Evolutionary conservation across 1,284 basidiomycete genomes (phyloP).

Genomic region (Phylloporus sp.): DNA sequence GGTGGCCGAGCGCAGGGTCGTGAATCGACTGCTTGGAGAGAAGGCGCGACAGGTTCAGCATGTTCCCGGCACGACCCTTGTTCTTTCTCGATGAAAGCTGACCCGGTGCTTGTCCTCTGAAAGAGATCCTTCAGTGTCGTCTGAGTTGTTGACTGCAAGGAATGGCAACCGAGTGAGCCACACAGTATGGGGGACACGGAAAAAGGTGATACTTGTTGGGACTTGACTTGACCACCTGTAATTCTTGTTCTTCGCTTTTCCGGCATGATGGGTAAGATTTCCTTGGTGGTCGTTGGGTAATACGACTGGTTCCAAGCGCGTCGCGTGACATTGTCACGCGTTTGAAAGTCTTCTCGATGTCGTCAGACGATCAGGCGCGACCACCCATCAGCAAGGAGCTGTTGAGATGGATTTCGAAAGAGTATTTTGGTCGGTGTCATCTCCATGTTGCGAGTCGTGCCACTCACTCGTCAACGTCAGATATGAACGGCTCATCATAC

Average conservation of each 20-base stretch:
- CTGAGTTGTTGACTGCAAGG: conserved; percentile 26
- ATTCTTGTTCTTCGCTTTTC: conserved; percentile 30
- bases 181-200: conserved; percentile 1
- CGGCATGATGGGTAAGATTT: conserved; percentile 28
- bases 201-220: conserved; percentile 24
- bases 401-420: conserved; percentile 51
- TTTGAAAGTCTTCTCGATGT: background rate
- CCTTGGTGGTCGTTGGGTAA: no score
- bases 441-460: background rate
- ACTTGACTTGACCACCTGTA: conserved; percentile 10
- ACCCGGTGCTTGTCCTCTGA: conserved; percentile 20
- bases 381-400: conserved; percentile 24
- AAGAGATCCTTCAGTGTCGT: conserved; percentile 32
- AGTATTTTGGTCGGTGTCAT: conserved; percentile 53
- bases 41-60: background rate
- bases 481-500: conserved; percentile 65
- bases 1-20: background rate
- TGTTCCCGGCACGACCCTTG: conserved; percentile 4
- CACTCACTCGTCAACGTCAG: conserved; percentile 39
- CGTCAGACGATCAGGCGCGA: conserved; percentile 15
- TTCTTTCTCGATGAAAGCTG: background rate
- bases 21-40: background rate
- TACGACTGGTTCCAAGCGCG: conserved; percentile 21
- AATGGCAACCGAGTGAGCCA: conserved; percentile 6
- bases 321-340: conserved; percentile 34